Evolutionary conservation across 2,329 filamentous ascomycete genomes (phyloP).

Genomic region (Pseudogymnoascus pannorum): DNA sequence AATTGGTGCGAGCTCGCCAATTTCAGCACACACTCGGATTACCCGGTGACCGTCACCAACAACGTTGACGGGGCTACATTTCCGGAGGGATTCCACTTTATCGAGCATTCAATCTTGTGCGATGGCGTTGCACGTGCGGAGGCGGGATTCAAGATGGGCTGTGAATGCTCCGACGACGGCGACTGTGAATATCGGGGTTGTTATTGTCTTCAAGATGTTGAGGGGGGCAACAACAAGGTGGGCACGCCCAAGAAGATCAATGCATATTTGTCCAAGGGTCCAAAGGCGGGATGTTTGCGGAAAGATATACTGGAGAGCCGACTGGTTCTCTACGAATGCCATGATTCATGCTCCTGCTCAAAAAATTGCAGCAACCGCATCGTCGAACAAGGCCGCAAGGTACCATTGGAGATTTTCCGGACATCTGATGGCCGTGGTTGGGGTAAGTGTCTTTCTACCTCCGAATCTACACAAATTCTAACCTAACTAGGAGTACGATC

Average conservation of each 20-base stretch:
- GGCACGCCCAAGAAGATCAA: constrained; percentile 25
- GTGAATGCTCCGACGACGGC: constrained; percentile 53
- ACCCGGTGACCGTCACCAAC: constrained; percentile 59
- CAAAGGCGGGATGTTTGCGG: constrained; percentile 45
- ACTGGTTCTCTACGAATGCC: constrained; percentile 72
- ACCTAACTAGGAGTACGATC: constrained; percentile 51
- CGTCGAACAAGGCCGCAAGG: constrained; percentile 63
- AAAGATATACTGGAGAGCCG: constrained; percentile 45
- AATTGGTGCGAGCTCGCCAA: constrained; percentile 55
- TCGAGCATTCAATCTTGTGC: constrained; percentile 52
- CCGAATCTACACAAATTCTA: constrained; percentile 4
- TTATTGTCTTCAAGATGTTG: constrained; percentile 53
- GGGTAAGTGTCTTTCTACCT: constrained; percentile 42
- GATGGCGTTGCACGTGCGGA: constrained; percentile 53
- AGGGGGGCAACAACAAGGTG: constrained; percentile 39
- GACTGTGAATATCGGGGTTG: constrained; percentile 62
- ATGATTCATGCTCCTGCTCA: constrained; percentile 60
- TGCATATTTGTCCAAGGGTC: constrained; percentile 52
- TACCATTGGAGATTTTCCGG: constrained; percentile 70
- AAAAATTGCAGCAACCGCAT: constrained; percentile 63
- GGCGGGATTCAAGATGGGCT: constrained; percentile 60
- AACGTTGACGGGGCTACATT: constrained; percentile 47
- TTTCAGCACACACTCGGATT: constrained; percentile 41
- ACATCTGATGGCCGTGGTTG: constrained; percentile 63
- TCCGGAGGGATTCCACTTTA: constrained; percentile 61